Conservation (phyloP, 1,139 yeast species). For the Hanseniaspora sp. region DNA sequence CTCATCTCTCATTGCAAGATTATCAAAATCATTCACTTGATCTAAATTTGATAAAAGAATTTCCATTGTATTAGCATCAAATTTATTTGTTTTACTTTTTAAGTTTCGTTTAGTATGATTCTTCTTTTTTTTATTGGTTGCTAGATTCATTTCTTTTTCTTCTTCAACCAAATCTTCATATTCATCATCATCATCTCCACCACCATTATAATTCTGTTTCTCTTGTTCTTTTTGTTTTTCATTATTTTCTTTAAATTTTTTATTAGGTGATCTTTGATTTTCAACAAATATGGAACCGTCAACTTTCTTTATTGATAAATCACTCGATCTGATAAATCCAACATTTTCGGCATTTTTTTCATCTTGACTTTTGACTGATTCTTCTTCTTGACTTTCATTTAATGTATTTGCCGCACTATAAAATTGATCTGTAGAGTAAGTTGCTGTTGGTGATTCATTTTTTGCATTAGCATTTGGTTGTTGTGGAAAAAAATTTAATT, state of each 20-base stretch:
- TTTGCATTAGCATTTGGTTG: neutral
- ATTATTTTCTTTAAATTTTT: no score
- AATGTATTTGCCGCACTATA: constrained; percentile 3
- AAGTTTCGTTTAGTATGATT: neutral
- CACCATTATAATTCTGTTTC: neutral
- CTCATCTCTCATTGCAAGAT: constrained; percentile 59
- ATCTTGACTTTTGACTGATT: neutral
- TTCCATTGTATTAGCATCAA: constrained; percentile 5
- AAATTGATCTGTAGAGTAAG: neutral
- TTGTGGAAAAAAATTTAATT: neutral
- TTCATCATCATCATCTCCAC: constrained; percentile 10
- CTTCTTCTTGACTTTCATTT: neutral
- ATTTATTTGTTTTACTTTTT: neutral
- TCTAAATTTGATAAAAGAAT: neutral
- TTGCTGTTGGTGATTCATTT: neutral
- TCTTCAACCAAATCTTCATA: constrained; percentile 8
- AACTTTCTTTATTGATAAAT: neutral
- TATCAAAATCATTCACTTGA: constrained; percentile 45
- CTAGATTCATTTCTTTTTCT: neutral
- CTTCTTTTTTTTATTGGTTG: neutral
- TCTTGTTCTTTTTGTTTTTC: neutral
- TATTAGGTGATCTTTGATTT: neutral
- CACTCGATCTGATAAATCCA: neutral
- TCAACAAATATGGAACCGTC: neutral
- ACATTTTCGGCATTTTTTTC: constrained; percentile 3